Evolutionary conservation across 495 filamentous ascomycete species (phyloP).

Genomic region (Penicillium coffeae): DNA sequence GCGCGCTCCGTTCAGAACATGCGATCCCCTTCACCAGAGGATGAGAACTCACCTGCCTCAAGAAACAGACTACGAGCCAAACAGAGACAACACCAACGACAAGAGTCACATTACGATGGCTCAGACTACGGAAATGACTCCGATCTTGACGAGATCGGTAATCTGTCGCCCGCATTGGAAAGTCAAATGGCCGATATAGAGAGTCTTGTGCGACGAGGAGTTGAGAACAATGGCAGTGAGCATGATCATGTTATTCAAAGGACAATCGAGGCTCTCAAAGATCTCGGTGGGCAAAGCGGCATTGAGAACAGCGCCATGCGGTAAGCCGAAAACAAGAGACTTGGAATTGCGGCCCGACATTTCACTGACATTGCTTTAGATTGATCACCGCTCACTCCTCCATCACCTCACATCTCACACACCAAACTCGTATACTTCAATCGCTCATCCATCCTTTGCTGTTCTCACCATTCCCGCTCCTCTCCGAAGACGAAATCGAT

Average conservation of each 20-base stretch:
- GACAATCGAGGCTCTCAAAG: constrained; percentile 68
- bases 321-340: constrained; percentile 40
- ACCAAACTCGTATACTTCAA: constrained; percentile 79
- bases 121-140: constrained; percentile 63
- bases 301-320: constrained; percentile 78
- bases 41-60: constrained; percentile 19
- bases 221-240: constrained; percentile 66
- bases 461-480: constrained; percentile 45
- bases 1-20: constrained; percentile 23
- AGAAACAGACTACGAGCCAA: constrained; percentile 28
- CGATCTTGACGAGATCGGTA: constrained; percentile 64
- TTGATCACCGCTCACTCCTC: constrained; percentile 85
- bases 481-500: constrained; percentile 67
- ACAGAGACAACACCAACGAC: constrained; percentile 40
- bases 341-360: constrained; percentile 12
- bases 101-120: constrained; percentile 52
- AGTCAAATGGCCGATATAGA: constrained; percentile 75
- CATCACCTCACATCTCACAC: constrained; percentile 74
- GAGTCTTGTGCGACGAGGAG: constrained; percentile 65
- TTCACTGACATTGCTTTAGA: constrained; percentile 37
- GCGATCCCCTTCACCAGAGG: constrained; percentile 27
- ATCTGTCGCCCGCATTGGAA: constrained; percentile 69
- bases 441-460: constrained; percentile 69
- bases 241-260: constrained; percentile 66
- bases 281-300: constrained; percentile 74